Percentiles rank a stretch among this genome's conserved stretches.
Evolutionary conservation across 805 yeast genomes (phyloP).

Genomic region (Nakazawaea sp.): DNA sequence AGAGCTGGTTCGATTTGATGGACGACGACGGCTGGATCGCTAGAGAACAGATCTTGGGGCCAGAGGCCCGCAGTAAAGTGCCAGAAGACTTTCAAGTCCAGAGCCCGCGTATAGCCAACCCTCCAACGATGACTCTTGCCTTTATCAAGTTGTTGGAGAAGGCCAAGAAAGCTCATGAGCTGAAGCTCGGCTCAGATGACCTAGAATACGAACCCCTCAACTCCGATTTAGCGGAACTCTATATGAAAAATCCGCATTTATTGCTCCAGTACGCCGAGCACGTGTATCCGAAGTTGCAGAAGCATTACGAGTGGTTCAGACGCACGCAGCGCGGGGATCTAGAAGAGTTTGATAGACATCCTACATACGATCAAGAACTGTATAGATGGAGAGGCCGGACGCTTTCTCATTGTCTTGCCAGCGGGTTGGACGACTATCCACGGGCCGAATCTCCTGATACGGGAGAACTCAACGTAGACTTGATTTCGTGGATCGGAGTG

Average conservation of each 20-base stretch:
- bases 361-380: slow-evolving; percentile 48
- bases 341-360: slow-evolving; percentile 61
- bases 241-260: slow-evolving; percentile 52
- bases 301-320: slow-evolving; percentile 83
- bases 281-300: slow-evolving; percentile 70
- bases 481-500: slow-evolving; percentile 88
- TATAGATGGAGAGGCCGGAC: slow-evolving; percentile 96
- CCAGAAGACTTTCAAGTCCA: slow-evolving; percentile 81
- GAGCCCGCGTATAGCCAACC: slow-evolving; percentile 86
- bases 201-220: slow-evolving; percentile 15
- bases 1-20: slow-evolving; percentile 82
- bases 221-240: slow-evolving; percentile 20
- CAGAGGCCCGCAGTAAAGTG: slow-evolving; percentile 82
- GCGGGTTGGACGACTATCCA: slow-evolving; percentile 95
- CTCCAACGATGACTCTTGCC: slow-evolving; percentile 84
- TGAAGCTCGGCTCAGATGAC: neutral
- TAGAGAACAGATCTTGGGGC: slow-evolving; percentile 89
- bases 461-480: slow-evolving; percentile 87
- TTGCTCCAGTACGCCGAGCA: slow-evolving; percentile 48
- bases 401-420: slow-evolving; percentile 74
- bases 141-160: slow-evolving; percentile 51
- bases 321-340: slow-evolving; percentile 70
- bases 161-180: slow-evolving; percentile 22
- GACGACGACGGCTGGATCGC: slow-evolving; percentile 97
- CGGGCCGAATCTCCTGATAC: slow-evolving; percentile 73